These are phyloP conservation scores for Ogataea chonburiensis DNA, from an alignment of 805 yeast species.

Conservation along the genomic window DNA sequence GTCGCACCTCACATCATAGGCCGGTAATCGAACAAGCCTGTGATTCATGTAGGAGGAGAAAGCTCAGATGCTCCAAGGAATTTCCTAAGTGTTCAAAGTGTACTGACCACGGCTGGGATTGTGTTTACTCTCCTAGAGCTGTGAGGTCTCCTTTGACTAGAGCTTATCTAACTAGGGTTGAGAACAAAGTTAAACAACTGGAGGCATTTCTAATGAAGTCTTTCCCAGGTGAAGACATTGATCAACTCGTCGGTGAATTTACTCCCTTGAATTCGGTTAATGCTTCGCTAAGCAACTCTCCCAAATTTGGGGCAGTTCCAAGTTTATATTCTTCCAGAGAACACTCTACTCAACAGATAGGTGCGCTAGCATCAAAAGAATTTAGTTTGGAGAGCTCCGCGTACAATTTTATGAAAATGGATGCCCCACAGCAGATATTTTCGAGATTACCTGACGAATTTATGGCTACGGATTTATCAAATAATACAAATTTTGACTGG, in stretches of 20 bases:
- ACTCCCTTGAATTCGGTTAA: conserved; percentile 15
- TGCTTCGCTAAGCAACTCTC: conserved; percentile 17
- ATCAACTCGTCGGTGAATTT: conserved; percentile 29
- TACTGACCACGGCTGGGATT: conserved; percentile 65
- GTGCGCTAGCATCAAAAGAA: not conserved
- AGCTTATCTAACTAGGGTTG: conserved; percentile 76
- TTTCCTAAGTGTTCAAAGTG: conserved; percentile 77
- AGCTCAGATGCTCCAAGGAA: conserved; percentile 78
- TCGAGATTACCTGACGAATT: conserved; percentile 31
- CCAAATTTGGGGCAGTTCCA: conserved; percentile 14
- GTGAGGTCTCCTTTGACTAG: conserved; percentile 81
- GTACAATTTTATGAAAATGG: not conserved
- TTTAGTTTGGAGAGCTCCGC: conserved; percentile 1
- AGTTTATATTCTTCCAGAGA: not conserved
- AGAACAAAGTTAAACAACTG: conserved; percentile 48
- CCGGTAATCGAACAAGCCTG: conserved; percentile 58
- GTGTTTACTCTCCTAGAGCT: conserved; percentile 75
- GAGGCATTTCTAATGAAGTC: conserved; percentile 44
- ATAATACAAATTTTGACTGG: conserved; percentile 58
- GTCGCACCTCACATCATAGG: not conserved
- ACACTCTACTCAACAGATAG: not conserved
- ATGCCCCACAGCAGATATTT: conserved; percentile 11
- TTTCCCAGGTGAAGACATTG: conserved; percentile 47
- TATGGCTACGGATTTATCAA: conserved; percentile 22
- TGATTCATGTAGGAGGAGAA: conserved; percentile 79